Conservation (phyloP, 768 basidiomycete genomes). For the Crepidotus variabilis region DNA sequence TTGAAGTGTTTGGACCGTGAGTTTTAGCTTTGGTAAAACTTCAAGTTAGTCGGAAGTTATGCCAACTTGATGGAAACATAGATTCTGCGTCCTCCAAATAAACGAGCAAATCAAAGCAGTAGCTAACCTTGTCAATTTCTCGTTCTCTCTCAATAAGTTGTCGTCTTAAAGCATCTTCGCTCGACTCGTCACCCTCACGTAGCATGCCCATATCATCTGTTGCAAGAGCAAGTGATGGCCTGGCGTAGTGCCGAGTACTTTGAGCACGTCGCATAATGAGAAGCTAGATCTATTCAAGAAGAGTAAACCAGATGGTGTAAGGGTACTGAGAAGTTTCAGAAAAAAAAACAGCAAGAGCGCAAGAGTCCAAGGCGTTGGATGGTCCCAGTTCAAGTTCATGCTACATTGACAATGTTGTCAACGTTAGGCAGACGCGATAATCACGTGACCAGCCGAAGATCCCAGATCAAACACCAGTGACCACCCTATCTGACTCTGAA, state of each 20-base stretch:
- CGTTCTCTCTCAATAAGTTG: slow-evolving; percentile 66
- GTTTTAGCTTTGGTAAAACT: slow-evolving; percentile 43
- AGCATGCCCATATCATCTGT: slow-evolving; percentile 60
- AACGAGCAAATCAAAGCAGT: background rate
- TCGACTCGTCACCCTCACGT: slow-evolving; percentile 54
- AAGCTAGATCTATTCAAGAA: background rate
- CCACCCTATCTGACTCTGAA: too few species aligned
- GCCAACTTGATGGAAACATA: too few species aligned
- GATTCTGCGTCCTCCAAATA: too few species aligned
- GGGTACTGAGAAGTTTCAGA: background rate
- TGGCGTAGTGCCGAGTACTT: slow-evolving; percentile 51
- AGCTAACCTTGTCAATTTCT: slow-evolving; percentile 62
- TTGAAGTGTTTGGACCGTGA: slow-evolving; percentile 60
- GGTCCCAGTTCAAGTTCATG: too few species aligned
- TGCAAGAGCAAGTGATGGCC: slow-evolving; percentile 47
- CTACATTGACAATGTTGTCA: background rate
- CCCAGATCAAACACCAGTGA: too few species aligned
- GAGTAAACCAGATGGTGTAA: background rate
- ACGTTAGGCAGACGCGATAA: background rate
- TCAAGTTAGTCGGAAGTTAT: too few species aligned
- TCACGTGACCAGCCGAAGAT: background rate
- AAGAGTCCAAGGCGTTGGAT: background rate
- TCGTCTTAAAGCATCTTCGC: slow-evolving; percentile 58
- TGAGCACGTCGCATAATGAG: slow-evolving; percentile 51
- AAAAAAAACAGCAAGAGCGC: background rate